Evolutionary conservation across 257 asterid genomes (phyloP), one percentile per base, ranked within the genome.

Genomic region (Scutellaria barbata): DNA sequence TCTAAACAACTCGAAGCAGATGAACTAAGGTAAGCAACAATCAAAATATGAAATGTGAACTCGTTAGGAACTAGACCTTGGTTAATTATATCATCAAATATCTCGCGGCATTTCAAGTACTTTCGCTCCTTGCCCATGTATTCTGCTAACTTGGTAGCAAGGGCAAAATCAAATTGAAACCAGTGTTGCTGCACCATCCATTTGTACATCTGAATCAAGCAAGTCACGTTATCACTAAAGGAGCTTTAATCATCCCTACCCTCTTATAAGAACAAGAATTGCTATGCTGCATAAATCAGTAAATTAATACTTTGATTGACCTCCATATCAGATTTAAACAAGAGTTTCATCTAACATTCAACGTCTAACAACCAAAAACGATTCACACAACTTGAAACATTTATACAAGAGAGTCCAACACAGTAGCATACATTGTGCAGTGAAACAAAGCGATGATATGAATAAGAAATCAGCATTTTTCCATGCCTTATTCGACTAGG

Each of bases 121-220:
- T 91, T 94, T 25, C 95, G 81, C 77, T 89, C 92, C 88, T 77
- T 91, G n/a, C 99, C 99, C 93, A 94, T 77, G 83, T 81, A 95
- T 81, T 92, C 97, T 8, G 98, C 96, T 72, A 95, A 82, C 79
- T 85, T 89, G 58, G 98, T 89, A 0, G 93, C 95, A 43, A 95
- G 96, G 54, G 83, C 81, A 41, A 91, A 95, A 81, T 91, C 96
- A 80, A 95, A 95, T 58, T 65, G 83, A 78, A 83, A 89, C 99
- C 99, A 95, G 47, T 83, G 89, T 66, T 92, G 99, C 82, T 80
- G 86, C 84, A 83, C 81, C 98, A 88, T 92, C 99, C 99, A 95
- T 81, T 92, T 85, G 86, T 92, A 92, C 69, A 95, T 95, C 98
- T 93, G 74, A 77, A 64, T 53, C 56, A 68, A 17, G 54, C 43